Base-by-base conservation (phyloP, 345 rosid species). In the Trapa bicornis region DNA sequence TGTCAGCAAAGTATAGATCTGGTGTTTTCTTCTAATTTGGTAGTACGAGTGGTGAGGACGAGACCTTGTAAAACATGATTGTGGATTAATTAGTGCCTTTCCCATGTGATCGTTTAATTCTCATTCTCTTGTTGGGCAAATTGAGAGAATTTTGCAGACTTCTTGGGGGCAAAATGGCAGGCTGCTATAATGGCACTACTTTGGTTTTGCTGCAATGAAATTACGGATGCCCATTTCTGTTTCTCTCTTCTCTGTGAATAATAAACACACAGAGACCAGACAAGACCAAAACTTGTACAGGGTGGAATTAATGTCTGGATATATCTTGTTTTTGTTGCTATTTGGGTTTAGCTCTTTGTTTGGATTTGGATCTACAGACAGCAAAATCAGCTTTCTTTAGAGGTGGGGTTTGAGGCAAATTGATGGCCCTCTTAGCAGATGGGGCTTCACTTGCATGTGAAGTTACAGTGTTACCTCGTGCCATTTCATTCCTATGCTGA, bases 241-340 rank as follows among this genome's bases (percentile, higher is more conserved):
- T 47, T 29, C 39, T 37, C 15, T 17, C 42, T 4, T 43, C 56
- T 50, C 56, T 50, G 33, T 57, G 61, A 57, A 57, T 57, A 57
- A 57, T 57, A 13, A 48, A 58, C 61, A 69, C 72, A 69, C 47
- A 48, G 60, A 47, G 66, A 61, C 65, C 35, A 47, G 61, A 61
- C 65, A 47, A 47, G 61, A 22, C 56, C 66, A 61, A 45, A 69
- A 22, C 57, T 41, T 22, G 57, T 64, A 53, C 63, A 33, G 72
- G 57, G 42, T 54, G 60, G 50, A 39, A 37, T 67, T 67, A 67
- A 47, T 69, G 72, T 69, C 66, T 37, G 72, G 45, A 58, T 69
- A 33, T 61, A 66, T 54, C 17, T 35, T 69, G 61, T 58, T 54
- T 22, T 9, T 32, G 58, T 6, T 54, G 60, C 11, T 33, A 38